A percentile compares a stretch with the other conserved stretches of the same genome.
Conservation (phyloP, 2,329 filamentous ascomycete genomes). For the Aspergillus latus region DNA sequence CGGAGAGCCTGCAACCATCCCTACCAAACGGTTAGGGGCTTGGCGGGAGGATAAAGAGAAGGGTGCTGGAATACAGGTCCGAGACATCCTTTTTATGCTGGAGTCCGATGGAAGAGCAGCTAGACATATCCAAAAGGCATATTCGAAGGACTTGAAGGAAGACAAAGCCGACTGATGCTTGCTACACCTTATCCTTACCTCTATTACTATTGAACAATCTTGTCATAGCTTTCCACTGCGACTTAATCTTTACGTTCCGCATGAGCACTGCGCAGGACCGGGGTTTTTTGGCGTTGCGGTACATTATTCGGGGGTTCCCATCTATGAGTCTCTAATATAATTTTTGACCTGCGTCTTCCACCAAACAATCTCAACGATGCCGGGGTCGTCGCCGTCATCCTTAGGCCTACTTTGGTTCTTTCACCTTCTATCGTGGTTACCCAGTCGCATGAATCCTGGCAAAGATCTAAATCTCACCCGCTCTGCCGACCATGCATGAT, state of each 20-base stretch:
- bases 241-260: conserved; percentile 15
- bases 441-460: conserved; percentile 1
- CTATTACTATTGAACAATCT: neutral
- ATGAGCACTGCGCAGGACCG: conserved; percentile 27
- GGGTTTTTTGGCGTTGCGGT: conserved; percentile 28
- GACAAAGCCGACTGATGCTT: conserved; percentile 34
- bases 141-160: conserved; percentile 44
- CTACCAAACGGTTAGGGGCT: conserved; percentile 64
- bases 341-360: conserved; percentile 6
- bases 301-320: conserved; percentile 14
- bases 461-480: neutral
- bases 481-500: conserved; percentile 2
- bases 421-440: conserved; percentile 8
- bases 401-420: conserved; percentile 6
- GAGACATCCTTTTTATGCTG: conserved; percentile 77
- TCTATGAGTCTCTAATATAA: conserved; percentile 8
- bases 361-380: neutral
- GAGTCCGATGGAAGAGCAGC: conserved; percentile 68
- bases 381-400: conserved; percentile 23
- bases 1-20: conserved; percentile 38
- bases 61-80: conserved; percentile 76
- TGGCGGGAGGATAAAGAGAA: conserved; percentile 77
- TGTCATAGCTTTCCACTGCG: conserved; percentile 1
- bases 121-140: conserved; percentile 46
- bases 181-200: neutral